These are phyloP conservation scores for Basipetospora sp. DNA, from an alignment of 2,329 filamentous ascomycete species.

Conservation along the genomic window DNA sequence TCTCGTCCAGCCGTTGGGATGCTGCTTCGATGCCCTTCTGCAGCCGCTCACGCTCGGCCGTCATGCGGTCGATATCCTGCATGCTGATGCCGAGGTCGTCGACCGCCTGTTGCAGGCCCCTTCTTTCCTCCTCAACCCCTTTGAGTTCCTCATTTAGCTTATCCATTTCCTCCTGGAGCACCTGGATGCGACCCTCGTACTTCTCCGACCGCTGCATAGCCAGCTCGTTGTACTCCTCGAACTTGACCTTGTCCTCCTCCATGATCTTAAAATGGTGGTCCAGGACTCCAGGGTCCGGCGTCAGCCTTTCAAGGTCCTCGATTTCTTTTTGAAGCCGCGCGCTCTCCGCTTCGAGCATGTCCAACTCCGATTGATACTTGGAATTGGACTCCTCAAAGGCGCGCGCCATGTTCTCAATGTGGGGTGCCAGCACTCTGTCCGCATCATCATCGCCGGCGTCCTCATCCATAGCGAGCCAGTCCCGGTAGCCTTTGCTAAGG, in stretches of 20 bases:
- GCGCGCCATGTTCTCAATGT: slow-evolving; percentile 72
- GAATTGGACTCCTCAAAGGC: slow-evolving; percentile 78
- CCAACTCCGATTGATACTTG: slow-evolving; percentile 69
- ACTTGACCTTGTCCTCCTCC: slow-evolving; percentile 87
- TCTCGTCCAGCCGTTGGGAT: slow-evolving; percentile 62
- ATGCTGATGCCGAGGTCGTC: slow-evolving; percentile 91
- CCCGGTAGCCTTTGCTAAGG: slow-evolving; percentile 73
- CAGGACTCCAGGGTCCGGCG: slow-evolving; percentile 66
- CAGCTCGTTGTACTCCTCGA: slow-evolving; percentile 81
- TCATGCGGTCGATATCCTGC: slow-evolving; percentile 98
- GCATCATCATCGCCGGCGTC: slow-evolving; percentile 76
- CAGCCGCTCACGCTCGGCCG: slow-evolving; percentile 82
- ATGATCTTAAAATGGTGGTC: slow-evolving; percentile 86
- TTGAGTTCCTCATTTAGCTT: slow-evolving; percentile 61
- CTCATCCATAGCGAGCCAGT: slow-evolving; percentile 86
- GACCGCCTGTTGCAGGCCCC: slow-evolving; percentile 66
- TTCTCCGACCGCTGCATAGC: slow-evolving; percentile 78
- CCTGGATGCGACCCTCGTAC: slow-evolving; percentile 64
- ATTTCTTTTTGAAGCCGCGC: slow-evolving; percentile 70
- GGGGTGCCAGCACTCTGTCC: slow-evolving; percentile 63
- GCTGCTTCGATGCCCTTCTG: slow-evolving; percentile 74
- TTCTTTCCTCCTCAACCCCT: slow-evolving; percentile 69
- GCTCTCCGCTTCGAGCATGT: slow-evolving; percentile 76
- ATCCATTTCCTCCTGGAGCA: slow-evolving; percentile 74
- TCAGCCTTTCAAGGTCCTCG: slow-evolving; percentile 74